Percentiles rank a stretch among this genome's conserved stretches.
phyloP scores from a whole-genome alignment of 2,329 filamentous ascomycete species.

The Aureobasidium sp. region DNA sequence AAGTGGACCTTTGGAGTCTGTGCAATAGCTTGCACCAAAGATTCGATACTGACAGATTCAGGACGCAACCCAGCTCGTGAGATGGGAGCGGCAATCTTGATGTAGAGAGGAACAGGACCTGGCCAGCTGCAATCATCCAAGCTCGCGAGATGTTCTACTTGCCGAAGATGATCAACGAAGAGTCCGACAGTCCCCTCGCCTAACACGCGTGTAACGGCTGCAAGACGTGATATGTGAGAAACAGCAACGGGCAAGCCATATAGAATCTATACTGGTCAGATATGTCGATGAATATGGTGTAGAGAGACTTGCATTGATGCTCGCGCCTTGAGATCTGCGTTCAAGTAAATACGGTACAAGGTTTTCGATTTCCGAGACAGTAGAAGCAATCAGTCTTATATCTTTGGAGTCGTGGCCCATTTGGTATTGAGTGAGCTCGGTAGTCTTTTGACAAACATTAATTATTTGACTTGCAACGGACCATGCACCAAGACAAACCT shows the following conservation, averaged over 20 bases:
- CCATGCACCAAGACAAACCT: constrained; percentile 41
- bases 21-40: constrained; percentile 42
- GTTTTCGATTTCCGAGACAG: constrained; percentile 63
- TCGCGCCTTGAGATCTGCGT: constrained; percentile 45
- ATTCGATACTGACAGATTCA: constrained; percentile 37
- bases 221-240: constrained; percentile 53
- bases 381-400: constrained; percentile 62
- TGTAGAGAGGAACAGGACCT: constrained; percentile 48
- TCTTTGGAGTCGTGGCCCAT: constrained; percentile 50
- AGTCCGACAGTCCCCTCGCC: constrained; percentile 51
- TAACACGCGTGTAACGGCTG: constrained; percentile 47
- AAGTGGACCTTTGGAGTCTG: constrained; percentile 39
- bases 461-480: not conserved
- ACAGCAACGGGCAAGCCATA: constrained; percentile 64
- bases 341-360: constrained; percentile 53
- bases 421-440: constrained; percentile 59
- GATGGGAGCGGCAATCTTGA: constrained; percentile 70
- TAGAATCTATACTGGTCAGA: constrained; percentile 43
- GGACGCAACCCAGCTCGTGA: constrained; percentile 60
- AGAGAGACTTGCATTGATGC: constrained; percentile 47
- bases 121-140: constrained; percentile 31
- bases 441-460: constrained; percentile 42
- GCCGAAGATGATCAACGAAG: constrained; percentile 60
- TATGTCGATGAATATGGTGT: not conserved
- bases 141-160: constrained; percentile 43